A percentile compares a stretch with the other conserved stretches of the same genome.
Evolutionary conservation across 2,329 filamentous ascomycete genomes (phyloP).

Genomic region (Blastomyces emzantsi): DNA sequence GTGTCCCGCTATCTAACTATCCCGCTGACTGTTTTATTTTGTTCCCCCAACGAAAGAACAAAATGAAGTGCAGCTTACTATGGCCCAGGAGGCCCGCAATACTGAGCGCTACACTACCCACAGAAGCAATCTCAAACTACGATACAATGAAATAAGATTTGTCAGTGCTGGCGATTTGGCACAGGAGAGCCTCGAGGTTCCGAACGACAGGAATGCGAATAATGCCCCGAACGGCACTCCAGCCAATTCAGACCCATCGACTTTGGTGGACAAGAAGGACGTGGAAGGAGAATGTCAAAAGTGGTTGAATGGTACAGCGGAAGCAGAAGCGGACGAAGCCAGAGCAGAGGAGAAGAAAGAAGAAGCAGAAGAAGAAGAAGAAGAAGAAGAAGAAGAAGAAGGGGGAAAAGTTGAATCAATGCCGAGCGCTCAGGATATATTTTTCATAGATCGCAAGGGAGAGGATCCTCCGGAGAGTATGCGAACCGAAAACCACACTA

Average conservation of each 20-base stretch:
- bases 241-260: neutral
- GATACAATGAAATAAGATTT: conserved; percentile 50
- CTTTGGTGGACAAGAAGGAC: neutral
- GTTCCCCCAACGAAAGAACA: conserved; percentile 13
- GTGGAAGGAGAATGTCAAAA: neutral
- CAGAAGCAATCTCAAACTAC: conserved; percentile 43
- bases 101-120: conserved; percentile 45
- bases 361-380: neutral
- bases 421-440: neutral
- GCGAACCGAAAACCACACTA: neutral
- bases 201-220: neutral
- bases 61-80: conserved; percentile 27
- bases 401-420: neutral
- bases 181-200: conserved; percentile 27
- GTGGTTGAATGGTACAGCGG: neutral
- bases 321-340: neutral
- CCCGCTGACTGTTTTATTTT: neutral
- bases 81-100: conserved; percentile 52
- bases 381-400: neutral
- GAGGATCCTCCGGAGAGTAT: neutral
- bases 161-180: conserved; percentile 49
- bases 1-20: neutral
- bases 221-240: neutral
- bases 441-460: conserved; percentile 4
- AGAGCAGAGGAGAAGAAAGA: neutral